These are phyloP conservation scores for Henckelia pumila DNA, from an alignment of 257 asterid genomes.

Conservation along the genomic window DNA sequence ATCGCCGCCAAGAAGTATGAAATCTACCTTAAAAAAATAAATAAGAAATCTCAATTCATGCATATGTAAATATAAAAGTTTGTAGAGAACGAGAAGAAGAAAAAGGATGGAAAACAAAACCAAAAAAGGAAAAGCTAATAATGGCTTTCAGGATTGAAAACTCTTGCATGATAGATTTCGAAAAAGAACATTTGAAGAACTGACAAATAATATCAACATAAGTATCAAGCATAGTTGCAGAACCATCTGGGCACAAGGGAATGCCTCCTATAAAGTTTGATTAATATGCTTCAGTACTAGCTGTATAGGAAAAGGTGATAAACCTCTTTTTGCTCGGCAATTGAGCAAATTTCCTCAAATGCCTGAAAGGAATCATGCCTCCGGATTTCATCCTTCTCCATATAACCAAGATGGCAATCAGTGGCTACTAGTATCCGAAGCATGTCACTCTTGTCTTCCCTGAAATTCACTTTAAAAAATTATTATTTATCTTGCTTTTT, in stretches of 20 bases:
- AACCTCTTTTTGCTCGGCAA: slow-evolving; percentile 92
- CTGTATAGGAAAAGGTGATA: background rate
- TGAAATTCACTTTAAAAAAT: slow-evolving; percentile 23
- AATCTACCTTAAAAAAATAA: slow-evolving; percentile 63
- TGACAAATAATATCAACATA: slow-evolving; percentile 2
- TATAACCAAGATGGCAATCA: slow-evolving; percentile 96
- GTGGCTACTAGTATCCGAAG: slow-evolving; percentile 86
- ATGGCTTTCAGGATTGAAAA: background rate
- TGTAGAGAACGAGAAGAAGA: background rate
- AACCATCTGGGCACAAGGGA: background rate
- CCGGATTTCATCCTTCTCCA: slow-evolving; percentile 98
- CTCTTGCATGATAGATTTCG: background rate
- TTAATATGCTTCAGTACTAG: too few species aligned
- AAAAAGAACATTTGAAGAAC: background rate
- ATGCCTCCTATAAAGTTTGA: background rate
- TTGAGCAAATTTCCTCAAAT: slow-evolving; percentile 96
- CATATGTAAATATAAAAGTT: background rate
- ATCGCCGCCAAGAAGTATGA: slow-evolving; percentile 95
- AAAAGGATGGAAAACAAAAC: too few species aligned
- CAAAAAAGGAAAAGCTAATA: background rate
- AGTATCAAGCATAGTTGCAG: slow-evolving; percentile 7
- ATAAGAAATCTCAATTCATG: background rate
- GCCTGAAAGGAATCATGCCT: slow-evolving; percentile 95
- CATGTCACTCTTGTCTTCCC: slow-evolving; percentile 55
- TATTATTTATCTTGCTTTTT: too few species aligned